phyloP scores from a whole-genome alignment of 345 rosid species.

The Gossypium ekmanianum region DNA sequence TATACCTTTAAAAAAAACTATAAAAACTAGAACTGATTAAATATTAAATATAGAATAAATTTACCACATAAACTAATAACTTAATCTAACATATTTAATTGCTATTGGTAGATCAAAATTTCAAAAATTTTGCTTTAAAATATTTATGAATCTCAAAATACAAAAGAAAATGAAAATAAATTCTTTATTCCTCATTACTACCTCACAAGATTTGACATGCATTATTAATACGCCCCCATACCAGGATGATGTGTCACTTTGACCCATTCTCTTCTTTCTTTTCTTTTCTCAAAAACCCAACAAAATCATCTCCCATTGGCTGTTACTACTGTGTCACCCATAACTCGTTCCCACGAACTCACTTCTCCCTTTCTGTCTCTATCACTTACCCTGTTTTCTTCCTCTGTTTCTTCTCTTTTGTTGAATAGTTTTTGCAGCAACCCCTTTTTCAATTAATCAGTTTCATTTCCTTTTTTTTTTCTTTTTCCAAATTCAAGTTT shows the following conservation, averaged over 20 bases:
- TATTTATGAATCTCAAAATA: not conserved
- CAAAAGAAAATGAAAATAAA: not conserved
- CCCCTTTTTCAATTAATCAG: not conserved
- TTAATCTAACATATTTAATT: no score
- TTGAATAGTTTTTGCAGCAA: slow-evolving; percentile 7
- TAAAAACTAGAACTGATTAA: no score
- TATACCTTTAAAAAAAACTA: no score
- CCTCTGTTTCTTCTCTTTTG: not conserved
- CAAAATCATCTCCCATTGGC: not conserved
- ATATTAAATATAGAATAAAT: no score
- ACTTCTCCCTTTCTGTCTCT: not conserved
- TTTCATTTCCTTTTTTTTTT: no score
- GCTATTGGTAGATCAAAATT: no score
- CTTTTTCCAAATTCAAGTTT: not conserved
- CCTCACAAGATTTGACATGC: slow-evolving; percentile 33
- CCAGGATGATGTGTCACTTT: slow-evolving; percentile 35
- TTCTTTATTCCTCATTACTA: not conserved
- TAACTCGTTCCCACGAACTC: slow-evolving; percentile 9
- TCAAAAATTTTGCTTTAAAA: no score
- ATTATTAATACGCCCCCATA: not conserved
- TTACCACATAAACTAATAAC: no score
- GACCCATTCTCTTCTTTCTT: slow-evolving; percentile 23
- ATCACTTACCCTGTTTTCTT: not conserved
- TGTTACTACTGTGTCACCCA: not conserved
- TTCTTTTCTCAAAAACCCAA: not conserved